phyloP scores from a whole-genome alignment of 495 filamentous ascomycete genomes.

The Bryoglossum gracile region DNA sequence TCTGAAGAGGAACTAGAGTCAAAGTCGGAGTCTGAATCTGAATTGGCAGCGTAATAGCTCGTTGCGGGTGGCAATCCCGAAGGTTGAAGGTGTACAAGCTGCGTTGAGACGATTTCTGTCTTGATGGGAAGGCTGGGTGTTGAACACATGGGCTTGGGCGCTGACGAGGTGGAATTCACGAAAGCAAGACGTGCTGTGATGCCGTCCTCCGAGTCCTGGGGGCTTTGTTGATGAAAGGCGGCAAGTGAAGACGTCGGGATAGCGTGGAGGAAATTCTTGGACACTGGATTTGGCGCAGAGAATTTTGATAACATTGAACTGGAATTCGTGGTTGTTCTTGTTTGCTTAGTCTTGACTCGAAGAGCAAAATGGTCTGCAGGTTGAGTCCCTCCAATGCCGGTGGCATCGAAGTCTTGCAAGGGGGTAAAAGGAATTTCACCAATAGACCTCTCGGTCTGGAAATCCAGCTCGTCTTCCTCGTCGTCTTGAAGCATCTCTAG shows the following conservation, averaged over 20 bases:
- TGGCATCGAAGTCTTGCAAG: slow-evolving; percentile 45
- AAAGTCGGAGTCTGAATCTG: slow-evolving; percentile 32
- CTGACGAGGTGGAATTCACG: slow-evolving; percentile 29
- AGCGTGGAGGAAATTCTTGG: slow-evolving; percentile 5
- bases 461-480: slow-evolving; percentile 21
- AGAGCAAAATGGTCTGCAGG: slow-evolving; percentile 63
- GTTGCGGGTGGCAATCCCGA: slow-evolving; percentile 36
- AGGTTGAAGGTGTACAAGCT: slow-evolving; percentile 30
- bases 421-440: not conserved
- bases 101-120: slow-evolving; percentile 32
- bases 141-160: not conserved
- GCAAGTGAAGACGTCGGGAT: slow-evolving; percentile 13
- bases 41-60: slow-evolving; percentile 18
- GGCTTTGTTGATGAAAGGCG: slow-evolving; percentile 8
- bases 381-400: slow-evolving; percentile 56
- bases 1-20: slow-evolving; percentile 17
- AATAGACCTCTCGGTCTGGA: slow-evolving; percentile 29
- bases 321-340: slow-evolving; percentile 19
- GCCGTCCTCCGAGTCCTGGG: slow-evolving; percentile 27
- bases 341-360: slow-evolving; percentile 43
- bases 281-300: slow-evolving; percentile 1
- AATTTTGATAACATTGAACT: slow-evolving; percentile 12
- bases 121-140: slow-evolving; percentile 14
- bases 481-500: slow-evolving; percentile 21
- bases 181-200: slow-evolving; percentile 32